Percentiles rank a stretch among this genome's conserved stretches.
Evolutionary conservation across 805 yeast genomes (phyloP).

Genomic region (Barnettozyma siamensis): DNA sequence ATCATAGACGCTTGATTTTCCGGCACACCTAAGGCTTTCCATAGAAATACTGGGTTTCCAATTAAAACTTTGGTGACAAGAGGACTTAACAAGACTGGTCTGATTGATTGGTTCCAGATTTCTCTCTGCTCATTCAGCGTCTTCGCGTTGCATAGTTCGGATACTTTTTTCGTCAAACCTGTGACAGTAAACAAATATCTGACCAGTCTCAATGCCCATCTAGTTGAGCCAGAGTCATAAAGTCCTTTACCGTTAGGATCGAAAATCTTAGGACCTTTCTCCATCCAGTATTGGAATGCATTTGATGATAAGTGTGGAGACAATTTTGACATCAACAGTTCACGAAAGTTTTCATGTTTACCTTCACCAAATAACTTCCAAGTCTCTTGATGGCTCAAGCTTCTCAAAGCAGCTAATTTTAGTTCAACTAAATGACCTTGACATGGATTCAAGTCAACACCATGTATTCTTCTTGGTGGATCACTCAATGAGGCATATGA

Average conservation of each 20-base stretch:
- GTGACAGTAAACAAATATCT: conserved; percentile 50
- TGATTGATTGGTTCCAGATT: conserved; percentile 58
- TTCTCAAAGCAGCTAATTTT: conserved; percentile 65
- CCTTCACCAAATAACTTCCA: conserved; percentile 82
- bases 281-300: conserved; percentile 78
- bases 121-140: conserved; percentile 56
- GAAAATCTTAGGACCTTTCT: conserved; percentile 56
- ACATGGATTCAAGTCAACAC: conserved; percentile 79
- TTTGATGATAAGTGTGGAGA: conserved; percentile 71
- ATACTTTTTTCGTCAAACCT: conserved; percentile 47
- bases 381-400: conserved; percentile 48
- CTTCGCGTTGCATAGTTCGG: conserved; percentile 49
- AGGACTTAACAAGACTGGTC: conserved; percentile 69
- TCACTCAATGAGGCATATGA: conserved; percentile 64
- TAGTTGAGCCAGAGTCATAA: conserved; percentile 76
- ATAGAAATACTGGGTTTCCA: conserved; percentile 79
- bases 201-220: conserved; percentile 79
- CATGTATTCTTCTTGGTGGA: conserved; percentile 74
- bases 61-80: conserved; percentile 59
- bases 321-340: conserved; percentile 48
- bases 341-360: conserved; percentile 45
- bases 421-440: conserved; percentile 78
- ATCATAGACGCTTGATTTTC: conserved; percentile 78
- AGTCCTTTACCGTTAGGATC: conserved; percentile 51
- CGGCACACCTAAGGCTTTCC: conserved; percentile 91